Evolutionary conservation across 2,329 filamentous ascomycete genomes (phyloP), one percentile per base, ranked within the genome.

Genomic region (Penicillium hesseltinei): DNA sequence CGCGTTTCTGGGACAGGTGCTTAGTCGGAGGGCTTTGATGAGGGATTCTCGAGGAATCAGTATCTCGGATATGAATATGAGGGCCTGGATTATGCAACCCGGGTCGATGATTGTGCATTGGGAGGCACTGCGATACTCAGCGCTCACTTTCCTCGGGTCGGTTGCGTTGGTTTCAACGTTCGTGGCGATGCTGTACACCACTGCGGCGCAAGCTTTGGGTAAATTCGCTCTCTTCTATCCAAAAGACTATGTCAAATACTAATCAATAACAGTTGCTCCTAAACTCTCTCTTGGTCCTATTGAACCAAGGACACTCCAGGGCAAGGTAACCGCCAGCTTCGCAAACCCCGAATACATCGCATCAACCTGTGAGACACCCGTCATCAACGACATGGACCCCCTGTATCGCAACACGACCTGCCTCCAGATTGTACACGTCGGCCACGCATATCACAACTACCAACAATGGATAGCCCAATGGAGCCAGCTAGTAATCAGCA

Each of bases 51-150:
- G 78, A 3, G 90, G 90, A 2, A 82, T 92, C 57, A 90, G 85
- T 0, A 80, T 93, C 17, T 87, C 90, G 0, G 89, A 93, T 67
- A 84, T 92, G 77, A 87, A 83, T 17, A 91, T 93, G 88, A 82
- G 89, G 46, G 82, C 82, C 43, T 93, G 89, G 90, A 82, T 88
- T 21, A 83, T 87, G 75, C 85, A 88, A 71, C 88, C 89, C 0
- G 90, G 90, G 0, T 88, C 85, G 0, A 78, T 93, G 61, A 77
- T 93, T 21, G 89, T 87, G 0, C 86, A 90, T 63, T 88, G 81
- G 72, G 81, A 87, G 60, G 83, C 82, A 4, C 75, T 92, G 1
- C 81, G 82, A 5, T 87, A 88, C 58, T 87, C 87, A 0, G 86
- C 80, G 0, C 62, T 83, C 1, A 88, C 87, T 0, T 63, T 89